Conservation (phyloP, 495 filamentous ascomycete species). For the Parathielavia appendiculata region DNA sequence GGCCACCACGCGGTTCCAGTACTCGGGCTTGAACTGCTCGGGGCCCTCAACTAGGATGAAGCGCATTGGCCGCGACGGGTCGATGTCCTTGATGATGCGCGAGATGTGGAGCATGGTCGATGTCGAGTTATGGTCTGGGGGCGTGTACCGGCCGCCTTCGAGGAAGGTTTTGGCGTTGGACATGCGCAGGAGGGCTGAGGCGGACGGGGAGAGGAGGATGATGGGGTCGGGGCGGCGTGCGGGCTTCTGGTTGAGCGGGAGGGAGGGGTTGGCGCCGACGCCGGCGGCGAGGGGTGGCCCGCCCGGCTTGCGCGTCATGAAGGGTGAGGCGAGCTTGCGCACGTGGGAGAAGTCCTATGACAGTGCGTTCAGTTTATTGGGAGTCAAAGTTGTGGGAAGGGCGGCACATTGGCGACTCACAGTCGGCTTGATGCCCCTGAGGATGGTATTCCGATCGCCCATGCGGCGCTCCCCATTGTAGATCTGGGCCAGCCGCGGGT, state of each 20-base stretch:
- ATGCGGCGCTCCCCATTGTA: slow-evolving; percentile 86
- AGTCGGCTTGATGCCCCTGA: slow-evolving; percentile 84
- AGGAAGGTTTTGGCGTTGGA: slow-evolving; percentile 96
- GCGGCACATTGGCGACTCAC: slow-evolving; percentile 45
- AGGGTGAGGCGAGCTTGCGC: slow-evolving; percentile 75
- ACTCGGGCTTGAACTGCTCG: slow-evolving; percentile 94
- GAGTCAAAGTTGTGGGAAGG: neutral
- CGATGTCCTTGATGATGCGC: slow-evolving; percentile 71
- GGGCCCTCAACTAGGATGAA: slow-evolving; percentile 93
- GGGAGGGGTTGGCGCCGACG: slow-evolving; percentile 33
- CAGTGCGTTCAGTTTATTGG: neutral
- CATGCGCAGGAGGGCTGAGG: slow-evolving; percentile 94
- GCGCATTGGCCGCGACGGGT: slow-evolving; percentile 65
- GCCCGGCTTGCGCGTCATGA: slow-evolving; percentile 61
- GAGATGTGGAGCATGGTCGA: slow-evolving; percentile 78
- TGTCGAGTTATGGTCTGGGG: slow-evolving; percentile 62
- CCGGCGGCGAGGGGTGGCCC: slow-evolving; percentile 4
- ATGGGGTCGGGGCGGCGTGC: slow-evolving; percentile 78
- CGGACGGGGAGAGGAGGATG: slow-evolving; percentile 96
- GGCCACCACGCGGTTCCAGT: slow-evolving; percentile 92
- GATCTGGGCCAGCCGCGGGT: slow-evolving; percentile 77
- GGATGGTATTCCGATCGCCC: slow-evolving; percentile 83
- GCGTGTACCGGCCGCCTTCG: slow-evolving; percentile 72
- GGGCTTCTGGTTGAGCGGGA: slow-evolving; percentile 47
- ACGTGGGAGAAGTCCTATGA: slow-evolving; percentile 89